Evolutionary conservation across 2,329 filamentous ascomycete genomes (phyloP).

Genomic region (Clarireedia hainanense): DNA sequence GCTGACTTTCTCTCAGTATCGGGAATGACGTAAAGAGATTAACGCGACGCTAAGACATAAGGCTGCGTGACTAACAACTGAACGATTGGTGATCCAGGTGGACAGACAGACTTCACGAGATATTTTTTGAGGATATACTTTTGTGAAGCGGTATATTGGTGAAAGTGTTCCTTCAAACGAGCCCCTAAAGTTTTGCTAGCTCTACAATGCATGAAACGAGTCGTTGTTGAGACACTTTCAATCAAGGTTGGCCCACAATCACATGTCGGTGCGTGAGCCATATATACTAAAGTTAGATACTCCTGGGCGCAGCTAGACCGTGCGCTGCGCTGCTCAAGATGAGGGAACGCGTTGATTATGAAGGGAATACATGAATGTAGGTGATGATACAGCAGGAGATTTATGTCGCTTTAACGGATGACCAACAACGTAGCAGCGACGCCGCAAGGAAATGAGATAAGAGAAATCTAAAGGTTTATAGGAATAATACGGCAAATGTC

Average conservation of each 20-base stretch:
- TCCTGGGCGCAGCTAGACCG: no score
- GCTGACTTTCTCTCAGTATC: background rate
- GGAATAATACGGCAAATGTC: background rate
- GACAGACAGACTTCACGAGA: background rate
- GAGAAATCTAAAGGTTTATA: background rate
- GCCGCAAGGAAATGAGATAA: background rate
- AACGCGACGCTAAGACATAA: background rate
- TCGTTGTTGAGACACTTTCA: background rate
- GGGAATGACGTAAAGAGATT: background rate
- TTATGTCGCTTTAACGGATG: background rate
- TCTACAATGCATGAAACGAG: background rate
- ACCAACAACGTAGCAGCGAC: background rate
- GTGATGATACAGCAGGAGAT: background rate
- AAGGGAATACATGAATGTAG: background rate
- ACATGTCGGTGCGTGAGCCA: background rate
- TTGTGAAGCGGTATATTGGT: background rate
- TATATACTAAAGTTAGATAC: background rate
- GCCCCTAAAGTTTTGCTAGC: no score
- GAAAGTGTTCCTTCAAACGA: background rate
- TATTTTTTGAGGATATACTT: background rate
- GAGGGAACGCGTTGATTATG: background rate
- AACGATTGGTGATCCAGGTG: no score
- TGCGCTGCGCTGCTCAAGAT: background rate
- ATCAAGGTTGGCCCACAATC: conserved; percentile 3
- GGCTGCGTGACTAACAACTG: background rate